A percentile compares a stretch with the other conserved stretches of the same genome.
Evolutionary conservation across 2,329 filamentous ascomycete genomes (phyloP).

Genomic region (Pseudogymnoascus sp.): DNA sequence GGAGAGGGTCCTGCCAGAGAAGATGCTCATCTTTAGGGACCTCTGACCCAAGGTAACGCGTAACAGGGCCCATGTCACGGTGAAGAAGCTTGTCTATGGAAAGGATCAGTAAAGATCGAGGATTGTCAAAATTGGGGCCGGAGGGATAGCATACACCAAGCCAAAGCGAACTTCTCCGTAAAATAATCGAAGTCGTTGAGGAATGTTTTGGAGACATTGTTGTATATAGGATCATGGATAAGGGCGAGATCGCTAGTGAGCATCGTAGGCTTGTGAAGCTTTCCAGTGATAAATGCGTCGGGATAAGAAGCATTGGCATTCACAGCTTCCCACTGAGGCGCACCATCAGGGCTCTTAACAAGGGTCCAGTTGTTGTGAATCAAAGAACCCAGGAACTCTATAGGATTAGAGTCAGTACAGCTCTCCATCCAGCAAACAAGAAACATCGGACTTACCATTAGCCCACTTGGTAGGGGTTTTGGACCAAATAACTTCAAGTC

Average conservation of each 20-base stretch:
- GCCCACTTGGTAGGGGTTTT: conserved; percentile 52
- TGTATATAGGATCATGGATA: conserved; percentile 49
- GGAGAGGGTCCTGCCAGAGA: conserved; percentile 52
- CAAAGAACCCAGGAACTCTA: conserved; percentile 49
- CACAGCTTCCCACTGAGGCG: conserved; percentile 49
- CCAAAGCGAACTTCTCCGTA: conserved; percentile 47
- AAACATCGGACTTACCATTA: conserved; percentile 32
- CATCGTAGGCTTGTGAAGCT: conserved; percentile 50
- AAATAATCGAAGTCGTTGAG: conserved; percentile 45
- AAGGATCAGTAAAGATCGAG: conserved; percentile 33
- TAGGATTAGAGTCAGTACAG: background rate
- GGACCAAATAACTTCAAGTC: conserved; percentile 54
- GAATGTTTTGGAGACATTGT: conserved; percentile 44
- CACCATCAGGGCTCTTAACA: conserved; percentile 49
- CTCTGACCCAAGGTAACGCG: conserved; percentile 52
- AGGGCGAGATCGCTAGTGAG: conserved; percentile 51
- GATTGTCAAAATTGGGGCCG: background rate
- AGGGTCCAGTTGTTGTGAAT: conserved; percentile 57
- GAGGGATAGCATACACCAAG: conserved; percentile 28
- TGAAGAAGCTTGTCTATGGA: conserved; percentile 58
- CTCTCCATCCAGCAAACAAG: background rate
- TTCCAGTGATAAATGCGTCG: conserved; percentile 47
- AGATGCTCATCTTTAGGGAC: conserved; percentile 46
- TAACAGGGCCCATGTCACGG: conserved; percentile 52
- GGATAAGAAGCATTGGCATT: conserved; percentile 44